A percentile compares a stretch with the other conserved stretches of the same genome.
phyloP scores from a whole-genome alignment of 148 eudicot genomes.

The Selenicereus undatus region DNA sequence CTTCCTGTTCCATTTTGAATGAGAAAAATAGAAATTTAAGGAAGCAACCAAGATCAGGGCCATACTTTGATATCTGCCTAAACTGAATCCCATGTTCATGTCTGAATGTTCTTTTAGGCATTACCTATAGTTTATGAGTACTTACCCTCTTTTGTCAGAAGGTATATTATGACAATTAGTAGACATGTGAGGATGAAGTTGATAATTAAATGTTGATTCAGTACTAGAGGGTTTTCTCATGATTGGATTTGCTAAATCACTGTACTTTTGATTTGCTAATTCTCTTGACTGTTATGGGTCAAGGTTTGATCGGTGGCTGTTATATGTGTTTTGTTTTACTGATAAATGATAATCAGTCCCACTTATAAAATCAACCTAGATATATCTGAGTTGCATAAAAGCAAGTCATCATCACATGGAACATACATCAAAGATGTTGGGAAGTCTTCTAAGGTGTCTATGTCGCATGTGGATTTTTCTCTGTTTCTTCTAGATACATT shows the following conservation, averaged over 20 bases:
- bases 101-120: neutral
- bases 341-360: neutral
- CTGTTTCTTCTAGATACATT: neutral
- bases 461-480: neutral
- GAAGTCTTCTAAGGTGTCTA: neutral
- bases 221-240: neutral
- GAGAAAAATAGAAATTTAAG: neutral
- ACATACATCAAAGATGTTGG: neutral
- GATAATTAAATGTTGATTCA: neutral
- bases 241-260: neutral
- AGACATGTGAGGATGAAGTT: neutral
- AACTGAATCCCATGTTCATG: neutral
- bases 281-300: neutral
- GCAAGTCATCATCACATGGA: neutral
- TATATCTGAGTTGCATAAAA: neutral
- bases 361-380: neutral
- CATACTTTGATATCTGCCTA: neutral
- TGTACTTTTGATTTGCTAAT: neutral
- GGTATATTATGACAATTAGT: neutral
- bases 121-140: neutral
- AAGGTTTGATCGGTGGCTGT: neutral
- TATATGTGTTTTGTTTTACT: neutral
- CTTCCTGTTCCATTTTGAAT: conserved; percentile 6
- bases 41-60: neutral
- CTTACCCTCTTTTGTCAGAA: neutral